Conservation (phyloP, 768 basidiomycete genomes). For the Kwoniella sp. region DNA sequence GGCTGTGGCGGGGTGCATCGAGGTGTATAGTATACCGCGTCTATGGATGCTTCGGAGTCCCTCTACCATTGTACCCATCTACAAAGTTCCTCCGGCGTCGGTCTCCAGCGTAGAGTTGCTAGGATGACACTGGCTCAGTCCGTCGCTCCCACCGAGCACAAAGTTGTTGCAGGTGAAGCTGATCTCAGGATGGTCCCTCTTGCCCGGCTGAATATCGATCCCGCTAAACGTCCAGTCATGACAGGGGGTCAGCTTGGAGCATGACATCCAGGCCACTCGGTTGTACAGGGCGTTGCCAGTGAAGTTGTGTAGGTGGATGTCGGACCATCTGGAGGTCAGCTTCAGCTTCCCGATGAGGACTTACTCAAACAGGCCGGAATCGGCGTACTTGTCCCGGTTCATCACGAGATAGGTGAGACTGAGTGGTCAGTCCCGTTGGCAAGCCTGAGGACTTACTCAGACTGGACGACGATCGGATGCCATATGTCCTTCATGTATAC, state of each 20-base stretch:
- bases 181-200: slow-evolving; percentile 26
- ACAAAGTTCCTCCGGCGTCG: slow-evolving; percentile 10
- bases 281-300: slow-evolving; percentile 26
- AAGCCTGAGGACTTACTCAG: slow-evolving; percentile 20
- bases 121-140: slow-evolving; percentile 33
- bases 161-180: slow-evolving; percentile 37
- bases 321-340: slow-evolving; percentile 26
- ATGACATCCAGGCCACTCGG: slow-evolving; percentile 29
- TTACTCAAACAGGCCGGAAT: slow-evolving; percentile 30
- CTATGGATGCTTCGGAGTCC: no score
- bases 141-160: slow-evolving; percentile 28
- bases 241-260: slow-evolving; percentile 30
- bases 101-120: slow-evolving; percentile 26
- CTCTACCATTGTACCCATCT: no score
- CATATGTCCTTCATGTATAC: slow-evolving; percentile 31
- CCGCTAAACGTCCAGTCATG: slow-evolving; percentile 26
- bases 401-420: slow-evolving; percentile 26
- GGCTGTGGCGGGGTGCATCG: no score
- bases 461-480: slow-evolving; percentile 28
- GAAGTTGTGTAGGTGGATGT: slow-evolving; percentile 32
- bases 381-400: slow-evolving; percentile 15
- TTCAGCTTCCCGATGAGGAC: neutral
- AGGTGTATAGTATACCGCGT: no score
- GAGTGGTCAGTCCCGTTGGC: neutral
- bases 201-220: slow-evolving; percentile 28